Evolutionary conservation across 129 eudicot species (phyloP).

Genomic region (Tagetes patula): DNA sequence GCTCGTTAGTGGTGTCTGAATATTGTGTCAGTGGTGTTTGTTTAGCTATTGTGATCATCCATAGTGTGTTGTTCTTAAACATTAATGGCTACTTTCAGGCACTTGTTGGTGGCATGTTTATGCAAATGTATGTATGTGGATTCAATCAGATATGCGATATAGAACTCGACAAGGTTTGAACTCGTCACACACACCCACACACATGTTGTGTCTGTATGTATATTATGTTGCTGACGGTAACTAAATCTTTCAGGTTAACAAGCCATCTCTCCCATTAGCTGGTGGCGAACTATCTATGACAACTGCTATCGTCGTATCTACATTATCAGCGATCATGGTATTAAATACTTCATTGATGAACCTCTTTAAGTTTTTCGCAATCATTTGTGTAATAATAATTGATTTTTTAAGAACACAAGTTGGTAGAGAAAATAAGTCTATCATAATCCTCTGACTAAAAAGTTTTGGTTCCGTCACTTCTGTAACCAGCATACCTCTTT

Average conservation of each 20-base stretch:
- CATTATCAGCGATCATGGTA: slow-evolving; percentile 32
- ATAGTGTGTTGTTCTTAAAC: not conserved
- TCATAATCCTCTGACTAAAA: too few species aligned
- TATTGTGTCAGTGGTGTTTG: too few species aligned
- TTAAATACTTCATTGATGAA: not conserved
- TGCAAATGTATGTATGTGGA: slow-evolving; percentile 37
- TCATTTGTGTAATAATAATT: not conserved
- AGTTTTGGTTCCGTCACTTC: too few species aligned
- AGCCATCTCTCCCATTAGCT: slow-evolving; percentile 33
- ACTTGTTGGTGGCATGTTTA: slow-evolving; percentile 32
- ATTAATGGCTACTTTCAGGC: slow-evolving; percentile 17
- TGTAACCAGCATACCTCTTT: too few species aligned
- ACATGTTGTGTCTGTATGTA: not conserved
- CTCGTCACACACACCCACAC: not conserved
- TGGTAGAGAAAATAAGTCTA: too few species aligned
- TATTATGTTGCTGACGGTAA: not conserved
- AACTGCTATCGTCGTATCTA: slow-evolving; percentile 23
- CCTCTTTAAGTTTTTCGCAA: not conserved
- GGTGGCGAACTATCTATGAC: slow-evolving; percentile 31
- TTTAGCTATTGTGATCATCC: too few species aligned
- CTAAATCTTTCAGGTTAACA: slow-evolving; percentile 31
- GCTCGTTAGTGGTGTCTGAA: too few species aligned
- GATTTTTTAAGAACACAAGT: too few species aligned
- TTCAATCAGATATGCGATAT: slow-evolving; percentile 33
- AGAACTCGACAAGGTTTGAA: slow-evolving; percentile 32